Evolutionary conservation across 2,329 filamentous ascomycete species (phyloP), one percentile per base, ranked within the genome.

Genomic region (Diaporthe ilicicola): DNA sequence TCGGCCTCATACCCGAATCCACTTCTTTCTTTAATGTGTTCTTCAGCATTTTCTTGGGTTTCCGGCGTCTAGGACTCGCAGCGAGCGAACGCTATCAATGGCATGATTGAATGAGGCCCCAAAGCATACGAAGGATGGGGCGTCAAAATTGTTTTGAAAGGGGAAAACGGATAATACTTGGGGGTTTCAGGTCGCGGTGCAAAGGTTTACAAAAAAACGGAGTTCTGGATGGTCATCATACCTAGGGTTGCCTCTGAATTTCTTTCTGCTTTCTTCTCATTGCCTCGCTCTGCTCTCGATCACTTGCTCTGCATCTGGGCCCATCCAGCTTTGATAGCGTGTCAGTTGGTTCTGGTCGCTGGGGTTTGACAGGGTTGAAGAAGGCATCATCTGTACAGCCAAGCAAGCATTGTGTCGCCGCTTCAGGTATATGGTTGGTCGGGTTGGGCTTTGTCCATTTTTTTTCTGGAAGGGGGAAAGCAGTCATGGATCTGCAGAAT

Each of bases 111-210:
- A 22, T 44, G 68, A 72, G 22, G 73, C 72, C 71, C 70, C 59
- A 42, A 71, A 65, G 74, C 70, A 75, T 69, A 75, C 73, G 74
- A 70, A 10, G 70, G 55, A 19, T 24, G 59, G 70, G 67, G 73
- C 64, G 39, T 51, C 54, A 46, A 46, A 54, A 61, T 65, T 34
- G 44, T 54, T 61, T 64, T 48, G 10, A 48, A 44, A 61, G 48
- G 61, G 71, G 64, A 67, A 71, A 73, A 46, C 53, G 29, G 51
- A 70, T 54, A 62, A 44, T 59, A 51, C 22, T 71, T 15, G 13
- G 51, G 22, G 67, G 53, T 56, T 67, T 42, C 53, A 37, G 64
- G 56, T 54, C 37, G 64, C 51, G 44, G 32, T 56, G 65, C n/a
- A 59, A 51, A 19, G 69, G 29, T 50, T 55, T 19, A 70, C 50